Base-by-base conservation (phyloP, 257 asterid genomes). In the Orobanche coerulescens region DNA sequence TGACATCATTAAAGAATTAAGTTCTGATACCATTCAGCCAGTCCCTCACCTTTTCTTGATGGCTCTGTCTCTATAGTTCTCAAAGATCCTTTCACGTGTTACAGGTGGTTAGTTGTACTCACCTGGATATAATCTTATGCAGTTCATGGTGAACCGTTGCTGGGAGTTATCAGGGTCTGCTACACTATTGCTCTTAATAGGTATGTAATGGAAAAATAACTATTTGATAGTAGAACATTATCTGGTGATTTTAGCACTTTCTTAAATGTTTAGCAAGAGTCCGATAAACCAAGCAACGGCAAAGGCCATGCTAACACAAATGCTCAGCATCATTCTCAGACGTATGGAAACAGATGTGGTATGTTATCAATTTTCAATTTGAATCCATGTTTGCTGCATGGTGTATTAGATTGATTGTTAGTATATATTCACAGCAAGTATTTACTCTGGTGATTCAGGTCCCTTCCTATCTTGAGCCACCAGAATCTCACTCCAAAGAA, bases 131-230 rank as follows among this genome's bases (percentile, higher is more conserved):
- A 39, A 67, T 58, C 24, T 50, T 51, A 23, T 93, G 82, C 85
- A 93, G 99, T 93, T 81, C 99, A 93, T 58, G 99, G 99, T 62
- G 99, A 93, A 73, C 74, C 90, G 15, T 75, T 93, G 88, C 88
- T 93, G 51, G 88, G 84, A 52, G 94, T 93, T 67, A 89, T 93
- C 73, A 82, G 96, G 76, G 94, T 87, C 49, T 93, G 99, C 84
- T 93, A 89, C 65, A 93, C 86, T 70, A 83, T 89, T 70, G 96
- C 97, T 69, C 95, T 93, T 57, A 85, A 93, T 74, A 93, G 99
- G 99, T 89, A 81, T 71, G 69, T 64, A 52, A 65, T 47, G 28
- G 42, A 31, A 43, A 33, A 65, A 34, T 75, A 23, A 73, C 69
- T 34, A 18, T 43, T 60, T 56, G 68, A 39, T 39, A 10, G 33